These are phyloP conservation scores for Xylariaceae sp. DNA, from an alignment of 2,329 filamentous ascomycete species.

Conservation along the genomic window DNA sequence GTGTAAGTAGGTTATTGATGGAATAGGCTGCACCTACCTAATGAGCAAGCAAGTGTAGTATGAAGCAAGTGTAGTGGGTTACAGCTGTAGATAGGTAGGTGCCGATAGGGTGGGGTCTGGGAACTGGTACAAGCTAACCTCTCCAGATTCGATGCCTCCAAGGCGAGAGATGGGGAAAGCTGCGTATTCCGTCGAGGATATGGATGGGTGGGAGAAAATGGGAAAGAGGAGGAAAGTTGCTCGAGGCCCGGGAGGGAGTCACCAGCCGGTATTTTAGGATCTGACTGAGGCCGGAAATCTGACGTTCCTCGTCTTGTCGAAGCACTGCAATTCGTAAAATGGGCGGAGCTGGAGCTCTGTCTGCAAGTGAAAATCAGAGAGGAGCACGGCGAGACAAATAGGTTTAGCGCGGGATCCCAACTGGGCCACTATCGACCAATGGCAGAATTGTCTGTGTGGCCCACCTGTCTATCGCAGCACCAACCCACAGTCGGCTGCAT, in stretches of 20 bases:
- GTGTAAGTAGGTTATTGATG: not conserved
- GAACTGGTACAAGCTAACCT: constrained; percentile 3
- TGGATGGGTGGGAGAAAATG: constrained; percentile 10
- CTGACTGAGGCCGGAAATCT: constrained; percentile 16
- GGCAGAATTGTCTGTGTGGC: not conserved
- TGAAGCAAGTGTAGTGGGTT: too few species aligned
- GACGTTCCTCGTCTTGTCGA: constrained; percentile 9
- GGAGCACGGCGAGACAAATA: constrained; percentile 17
- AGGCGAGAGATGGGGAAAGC: constrained; percentile 8
- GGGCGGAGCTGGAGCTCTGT: constrained; percentile 18
- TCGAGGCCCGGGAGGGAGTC: constrained; percentile 28
- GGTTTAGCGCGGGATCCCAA: constrained; percentile 8
- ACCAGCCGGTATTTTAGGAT: constrained; percentile 31
- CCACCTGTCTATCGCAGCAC: constrained; percentile 4
- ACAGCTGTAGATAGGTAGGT: constrained; percentile 1
- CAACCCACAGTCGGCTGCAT: not conserved
- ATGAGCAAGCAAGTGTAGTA: too few species aligned
- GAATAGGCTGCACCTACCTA: too few species aligned
- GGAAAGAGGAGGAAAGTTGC: constrained; percentile 19
- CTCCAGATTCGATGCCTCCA: constrained; percentile 10
- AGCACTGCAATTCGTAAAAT: constrained; percentile 25
- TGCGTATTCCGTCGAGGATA: constrained; percentile 8
- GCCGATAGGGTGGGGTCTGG: not conserved
- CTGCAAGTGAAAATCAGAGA: constrained; percentile 14
- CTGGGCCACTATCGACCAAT: constrained; percentile 15